A percentile compares a stretch with the other conserved stretches of the same genome.
Evolutionary conservation across 2,329 filamentous ascomycete genomes (phyloP).

Genomic region (Cladosporium halotolerans): DNA sequence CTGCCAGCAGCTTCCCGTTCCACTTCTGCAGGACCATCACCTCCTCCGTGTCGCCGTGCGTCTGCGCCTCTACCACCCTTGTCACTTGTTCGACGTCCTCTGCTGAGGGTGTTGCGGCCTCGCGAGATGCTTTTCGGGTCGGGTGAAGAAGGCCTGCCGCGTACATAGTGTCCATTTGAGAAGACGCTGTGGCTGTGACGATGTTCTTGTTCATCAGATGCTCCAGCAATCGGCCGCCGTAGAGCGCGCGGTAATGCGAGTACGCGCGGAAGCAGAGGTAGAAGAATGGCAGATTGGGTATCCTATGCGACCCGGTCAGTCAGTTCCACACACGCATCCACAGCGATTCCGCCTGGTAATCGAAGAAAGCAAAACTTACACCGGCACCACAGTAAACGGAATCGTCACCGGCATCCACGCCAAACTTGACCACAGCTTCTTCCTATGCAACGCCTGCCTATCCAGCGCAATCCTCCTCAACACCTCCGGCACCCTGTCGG

Average conservation of each 20-base stretch:
- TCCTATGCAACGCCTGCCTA: slow-evolving; percentile 69
- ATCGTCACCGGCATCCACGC: slow-evolving; percentile 75
- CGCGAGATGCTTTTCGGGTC: slow-evolving; percentile 34
- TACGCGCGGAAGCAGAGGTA: slow-evolving; percentile 87
- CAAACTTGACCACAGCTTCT: slow-evolving; percentile 72
- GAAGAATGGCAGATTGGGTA: slow-evolving; percentile 95
- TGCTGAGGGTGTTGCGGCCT: slow-evolving; percentile 31
- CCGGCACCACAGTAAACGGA: slow-evolving; percentile 75
- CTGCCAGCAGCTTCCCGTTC: slow-evolving; percentile 48
- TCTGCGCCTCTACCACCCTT: slow-evolving; percentile 34
- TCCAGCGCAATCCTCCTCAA: slow-evolving; percentile 70
- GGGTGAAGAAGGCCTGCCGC: slow-evolving; percentile 43
- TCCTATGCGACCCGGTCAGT: slow-evolving; percentile 41
- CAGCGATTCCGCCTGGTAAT: background rate
- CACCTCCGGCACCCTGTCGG: slow-evolving; percentile 42
- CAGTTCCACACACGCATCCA: background rate
- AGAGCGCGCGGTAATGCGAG: slow-evolving; percentile 83
- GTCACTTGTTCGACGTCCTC: slow-evolving; percentile 36
- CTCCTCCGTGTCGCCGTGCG: slow-evolving; percentile 37
- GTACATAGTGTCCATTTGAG: slow-evolving; percentile 70
- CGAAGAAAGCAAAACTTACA: slow-evolving; percentile 52
- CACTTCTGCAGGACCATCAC: slow-evolving; percentile 45
- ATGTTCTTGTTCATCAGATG: slow-evolving; percentile 72
- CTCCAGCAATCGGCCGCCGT: slow-evolving; percentile 76
- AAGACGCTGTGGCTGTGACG: slow-evolving; percentile 59